Evolutionary conservation across 2,329 filamentous ascomycete genomes (phyloP), one percentile per base, ranked within the genome.

Genomic region (Alternaria brassicicola): DNA sequence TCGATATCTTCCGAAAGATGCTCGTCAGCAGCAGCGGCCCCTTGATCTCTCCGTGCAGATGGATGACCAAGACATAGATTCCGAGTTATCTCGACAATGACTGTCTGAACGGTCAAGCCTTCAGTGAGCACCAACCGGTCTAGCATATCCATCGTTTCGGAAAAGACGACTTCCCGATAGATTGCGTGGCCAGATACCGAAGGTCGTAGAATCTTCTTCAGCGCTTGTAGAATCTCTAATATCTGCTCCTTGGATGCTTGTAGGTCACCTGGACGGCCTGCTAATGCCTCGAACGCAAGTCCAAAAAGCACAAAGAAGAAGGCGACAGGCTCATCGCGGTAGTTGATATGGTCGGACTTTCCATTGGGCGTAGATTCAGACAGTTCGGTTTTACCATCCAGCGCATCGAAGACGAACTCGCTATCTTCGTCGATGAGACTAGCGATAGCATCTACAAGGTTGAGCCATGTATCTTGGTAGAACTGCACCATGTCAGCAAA

Each of bases 281-380:
- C 94, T 21, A 99, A 85, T 17, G 96, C 94, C 78, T 99, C 96
- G 67, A 99, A 98, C 0, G 94, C 93, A 56, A 99, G 89, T 10
- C 95, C 95, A 69, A 98, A 99, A 0, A 99, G 85, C 13, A 99
- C 94, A 71, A 99, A 99, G 82, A 99, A 99, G 83, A 99, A 99
- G 0, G 95, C 95, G 1, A 98, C 92, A 0, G 95, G 95, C 75
- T 99, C 95, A 72, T 98, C 94, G 46, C 95, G 91, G 75, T 99
- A 99, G 77, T 98, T 98, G 80, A 99, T 98, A 30, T 73, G 70
- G 65, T 94, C 91, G 47, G 84, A 85, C 73, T 89, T 91, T 15
- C 82, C 80, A 41, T 84, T 80, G 3, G 74, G 64, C 10, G 71
- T 67, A 10, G 76, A 30, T 63, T 61, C 70, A 15, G 75, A 67